Base-by-base conservation (phyloP, 2,329 filamentous ascomycete genomes). In the Apiospora marii region DNA sequence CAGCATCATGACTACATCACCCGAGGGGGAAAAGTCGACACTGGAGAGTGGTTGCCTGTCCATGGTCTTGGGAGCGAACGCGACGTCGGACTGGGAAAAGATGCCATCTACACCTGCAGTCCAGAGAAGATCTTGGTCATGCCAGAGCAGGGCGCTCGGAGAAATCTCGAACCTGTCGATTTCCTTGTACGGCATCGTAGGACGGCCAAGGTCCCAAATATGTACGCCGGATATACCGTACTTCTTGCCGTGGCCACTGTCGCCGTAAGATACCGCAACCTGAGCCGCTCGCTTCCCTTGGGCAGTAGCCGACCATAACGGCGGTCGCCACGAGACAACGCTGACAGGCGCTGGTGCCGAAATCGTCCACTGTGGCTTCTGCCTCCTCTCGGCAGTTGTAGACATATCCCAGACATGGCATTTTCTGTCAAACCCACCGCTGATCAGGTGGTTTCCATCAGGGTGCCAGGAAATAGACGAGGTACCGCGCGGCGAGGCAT, bases 171-270 rank as follows among this genome's bases (percentile, higher is more conserved):
- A 92, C 51, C 87, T 82, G 73, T 91, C 88, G 67, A 93, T 87
- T 76, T 91, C 89, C 75, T 92, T 91, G 78, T 91, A 92, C 0
- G 91, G 90, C 84, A 93, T 87, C 1, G 90, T 89, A 1, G 91
- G 90, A 44, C 91, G 85, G 8, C 90, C 91, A n/a, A 93, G 81
- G 78, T 93, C 91, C 90, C 91, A 93, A 27, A 93, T 84, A 72
- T 93, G 90, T 19, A 92, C 89, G 0, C 86, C 84, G 41, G 86
- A 88, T 61, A 89, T 88, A 58, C 89, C 90, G 70, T 87, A 87
- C 12, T 86, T 84, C 72, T 86, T 87, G 61, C 85, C 80, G 75
- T 86, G 86, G 58, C 84, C 84, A n/a, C 79, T 77, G 75, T 90
- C 89, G 73, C 92, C 88, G 77, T 92, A 91, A 1, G 89, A 85